Percentiles rank a stretch among this genome's conserved stretches.
Conservation (phyloP, 805 yeast genomes). For the Barnettozyma siamensis region DNA sequence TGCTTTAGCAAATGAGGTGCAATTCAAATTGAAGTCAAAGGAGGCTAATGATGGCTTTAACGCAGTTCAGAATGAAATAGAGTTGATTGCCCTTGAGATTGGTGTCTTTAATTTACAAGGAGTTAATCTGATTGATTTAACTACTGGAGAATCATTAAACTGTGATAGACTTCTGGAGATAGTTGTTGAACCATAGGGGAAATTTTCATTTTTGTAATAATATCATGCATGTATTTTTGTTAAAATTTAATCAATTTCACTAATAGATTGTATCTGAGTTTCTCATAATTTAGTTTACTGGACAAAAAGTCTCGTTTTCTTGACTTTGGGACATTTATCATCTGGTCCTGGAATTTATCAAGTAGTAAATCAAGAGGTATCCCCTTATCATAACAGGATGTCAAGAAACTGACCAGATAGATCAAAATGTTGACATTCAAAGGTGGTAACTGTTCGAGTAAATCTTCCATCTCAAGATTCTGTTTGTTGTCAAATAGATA, state of each 20-base stretch:
- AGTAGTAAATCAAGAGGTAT: conserved; percentile 17
- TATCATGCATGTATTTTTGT: no score
- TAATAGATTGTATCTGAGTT: conserved; percentile 28
- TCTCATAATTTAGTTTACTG: conserved; percentile 23
- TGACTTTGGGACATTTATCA: conserved; percentile 27
- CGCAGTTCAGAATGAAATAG: conserved; percentile 58
- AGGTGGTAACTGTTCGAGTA: conserved; percentile 35
- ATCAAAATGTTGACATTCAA: conserved; percentile 37
- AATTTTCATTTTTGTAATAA: no score
- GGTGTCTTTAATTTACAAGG: conserved; percentile 65
- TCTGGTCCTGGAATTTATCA: conserved; percentile 26
- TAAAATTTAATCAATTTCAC: conserved; percentile 16
- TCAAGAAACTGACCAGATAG: conserved; percentile 34
- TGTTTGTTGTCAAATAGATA: conserved; percentile 20
- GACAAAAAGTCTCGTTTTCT: conserved; percentile 25
- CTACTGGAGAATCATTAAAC: conserved; percentile 61
- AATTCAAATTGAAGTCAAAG: conserved; percentile 49
- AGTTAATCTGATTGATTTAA: conserved; percentile 56
- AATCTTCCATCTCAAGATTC: conserved; percentile 26
- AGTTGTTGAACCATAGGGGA: conserved; percentile 32
- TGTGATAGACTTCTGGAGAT: conserved; percentile 69
- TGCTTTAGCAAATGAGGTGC: conserved; percentile 58
- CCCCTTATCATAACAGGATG: conserved; percentile 24
- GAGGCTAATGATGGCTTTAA: conserved; percentile 29
- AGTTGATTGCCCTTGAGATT: conserved; percentile 52